Evolutionary conservation across 2,329 filamentous ascomycete genomes (phyloP).

Genomic region (Capronia americana): DNA sequence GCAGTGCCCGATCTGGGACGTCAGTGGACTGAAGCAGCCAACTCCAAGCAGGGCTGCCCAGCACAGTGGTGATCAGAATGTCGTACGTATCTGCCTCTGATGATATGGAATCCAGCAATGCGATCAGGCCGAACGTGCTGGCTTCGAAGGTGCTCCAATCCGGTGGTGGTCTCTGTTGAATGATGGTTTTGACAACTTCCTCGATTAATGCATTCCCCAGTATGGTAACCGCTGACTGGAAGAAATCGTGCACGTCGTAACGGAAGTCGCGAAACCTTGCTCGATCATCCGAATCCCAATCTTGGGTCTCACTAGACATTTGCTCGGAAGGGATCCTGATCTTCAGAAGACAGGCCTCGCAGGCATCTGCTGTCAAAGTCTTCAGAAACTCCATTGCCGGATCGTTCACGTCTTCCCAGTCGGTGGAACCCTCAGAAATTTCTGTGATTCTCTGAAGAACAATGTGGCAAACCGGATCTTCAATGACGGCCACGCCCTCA

Average conservation of each 20-base stretch:
- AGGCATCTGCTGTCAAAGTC: constrained; percentile 29
- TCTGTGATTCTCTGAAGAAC: constrained; percentile 47
- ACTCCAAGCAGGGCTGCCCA: constrained; percentile 41
- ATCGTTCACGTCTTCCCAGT: constrained; percentile 46
- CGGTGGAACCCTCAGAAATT: constrained; percentile 51
- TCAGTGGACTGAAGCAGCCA: constrained; percentile 46
- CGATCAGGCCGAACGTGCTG: constrained; percentile 51
- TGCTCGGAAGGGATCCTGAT: constrained; percentile 42
- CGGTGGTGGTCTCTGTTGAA: constrained; percentile 43
- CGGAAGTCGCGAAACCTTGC: constrained; percentile 53
- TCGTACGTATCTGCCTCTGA: constrained; percentile 52
- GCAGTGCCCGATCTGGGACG: constrained; percentile 47
- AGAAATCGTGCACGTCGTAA: constrained; percentile 54
- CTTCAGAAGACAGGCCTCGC: constrained; percentile 36
- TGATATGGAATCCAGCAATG: constrained; percentile 54
- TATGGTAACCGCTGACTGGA: constrained; percentile 52
- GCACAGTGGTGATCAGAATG: constrained; percentile 51
- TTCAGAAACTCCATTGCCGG: constrained; percentile 35
- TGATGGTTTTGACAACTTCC: constrained; percentile 49
- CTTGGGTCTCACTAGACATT: constrained; percentile 34
- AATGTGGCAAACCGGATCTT: constrained; percentile 44
- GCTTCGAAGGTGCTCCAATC: constrained; percentile 55
- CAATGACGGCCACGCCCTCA: constrained; percentile 35
- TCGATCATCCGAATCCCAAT: constrained; percentile 52
- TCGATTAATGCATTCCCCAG: constrained; percentile 51